phyloP scores from a whole-genome alignment of 257 asterid species.

The Datura wrightii region DNA sequence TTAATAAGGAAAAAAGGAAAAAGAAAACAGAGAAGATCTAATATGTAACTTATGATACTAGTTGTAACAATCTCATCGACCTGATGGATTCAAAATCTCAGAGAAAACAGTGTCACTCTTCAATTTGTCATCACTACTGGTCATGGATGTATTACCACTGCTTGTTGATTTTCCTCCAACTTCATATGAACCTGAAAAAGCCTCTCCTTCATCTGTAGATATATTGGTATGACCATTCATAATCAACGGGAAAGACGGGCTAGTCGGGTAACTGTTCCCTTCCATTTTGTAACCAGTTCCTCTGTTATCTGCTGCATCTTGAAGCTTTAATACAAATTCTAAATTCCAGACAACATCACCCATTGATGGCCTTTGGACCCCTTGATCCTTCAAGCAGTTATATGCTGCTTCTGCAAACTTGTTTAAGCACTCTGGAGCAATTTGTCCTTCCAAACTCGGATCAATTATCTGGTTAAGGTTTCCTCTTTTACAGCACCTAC shows the following conservation, averaged over 20 bases:
- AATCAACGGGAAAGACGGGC: constrained; percentile 30
- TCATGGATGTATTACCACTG: not conserved
- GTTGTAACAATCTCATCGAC: constrained; percentile 34
- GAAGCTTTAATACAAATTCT: constrained; percentile 65
- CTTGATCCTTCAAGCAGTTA: constrained; percentile 52
- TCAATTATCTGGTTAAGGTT: constrained; percentile 53
- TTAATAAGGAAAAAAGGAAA: not conserved
- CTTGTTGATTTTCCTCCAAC: constrained; percentile 1
- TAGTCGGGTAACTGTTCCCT: not conserved
- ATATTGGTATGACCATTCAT: constrained; percentile 6
- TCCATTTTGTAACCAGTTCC: not conserved
- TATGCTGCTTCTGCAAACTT: constrained; percentile 53
- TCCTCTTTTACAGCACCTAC: constrained; percentile 46
- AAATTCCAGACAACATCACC: constrained; percentile 67
- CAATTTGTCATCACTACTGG: constrained; percentile 14
- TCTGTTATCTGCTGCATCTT: constrained; percentile 51
- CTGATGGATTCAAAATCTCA: constrained; percentile 48
- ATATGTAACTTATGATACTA: not conserved
- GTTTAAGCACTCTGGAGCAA: constrained; percentile 57
- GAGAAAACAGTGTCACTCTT: constrained; percentile 49
- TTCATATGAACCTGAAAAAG: constrained; percentile 40
- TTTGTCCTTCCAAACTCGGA: constrained; percentile 48
- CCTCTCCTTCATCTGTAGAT: constrained; percentile 41
- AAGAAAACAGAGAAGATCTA: not conserved
- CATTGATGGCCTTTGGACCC: constrained; percentile 65